phyloP scores from a whole-genome alignment of 805 yeast species.

The Candida hungchunana region DNA sequence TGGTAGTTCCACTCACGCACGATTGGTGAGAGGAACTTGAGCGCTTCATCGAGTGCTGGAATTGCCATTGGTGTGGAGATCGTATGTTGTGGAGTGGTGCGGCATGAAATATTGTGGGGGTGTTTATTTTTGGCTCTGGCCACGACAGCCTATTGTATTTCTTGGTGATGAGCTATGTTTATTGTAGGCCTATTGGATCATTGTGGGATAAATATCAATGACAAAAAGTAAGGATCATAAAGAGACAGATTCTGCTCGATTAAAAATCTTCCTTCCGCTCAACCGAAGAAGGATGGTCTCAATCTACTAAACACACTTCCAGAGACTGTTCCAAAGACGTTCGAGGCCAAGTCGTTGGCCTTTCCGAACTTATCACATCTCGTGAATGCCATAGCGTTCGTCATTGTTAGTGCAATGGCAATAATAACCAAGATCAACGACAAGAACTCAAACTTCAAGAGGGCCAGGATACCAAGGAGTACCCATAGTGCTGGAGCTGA shows the following conservation, averaged over 20 bases:
- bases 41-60: conserved; percentile 7
- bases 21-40: conserved; percentile 28
- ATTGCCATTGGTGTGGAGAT: conserved; percentile 3
- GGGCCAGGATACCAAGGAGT: conserved; percentile 68
- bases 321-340: conserved; percentile 50
- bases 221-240: too few species aligned
- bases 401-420: conserved; percentile 66
- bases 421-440: conserved; percentile 59
- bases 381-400: conserved; percentile 87
- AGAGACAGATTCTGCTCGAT: too few species aligned
- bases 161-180: too few species aligned
- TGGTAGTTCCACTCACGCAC: conserved; percentile 28
- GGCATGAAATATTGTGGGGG: neutral
- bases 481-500: conserved; percentile 74
- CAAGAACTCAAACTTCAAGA: conserved; percentile 71
- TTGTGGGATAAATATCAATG: too few species aligned
- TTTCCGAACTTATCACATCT: conserved; percentile 89
- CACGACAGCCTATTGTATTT: too few species aligned
- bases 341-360: conserved; percentile 64
- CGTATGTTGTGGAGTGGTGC: too few species aligned
- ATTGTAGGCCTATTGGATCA: too few species aligned
- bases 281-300: conserved; percentile 29
- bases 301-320: conserved; percentile 43
- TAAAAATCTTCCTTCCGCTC: too few species aligned
- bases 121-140: too few species aligned